Evolutionary conservation across 345 rosid species (phyloP), one percentile per base, ranked within the genome.

Genomic region (Acer saccharum): DNA sequence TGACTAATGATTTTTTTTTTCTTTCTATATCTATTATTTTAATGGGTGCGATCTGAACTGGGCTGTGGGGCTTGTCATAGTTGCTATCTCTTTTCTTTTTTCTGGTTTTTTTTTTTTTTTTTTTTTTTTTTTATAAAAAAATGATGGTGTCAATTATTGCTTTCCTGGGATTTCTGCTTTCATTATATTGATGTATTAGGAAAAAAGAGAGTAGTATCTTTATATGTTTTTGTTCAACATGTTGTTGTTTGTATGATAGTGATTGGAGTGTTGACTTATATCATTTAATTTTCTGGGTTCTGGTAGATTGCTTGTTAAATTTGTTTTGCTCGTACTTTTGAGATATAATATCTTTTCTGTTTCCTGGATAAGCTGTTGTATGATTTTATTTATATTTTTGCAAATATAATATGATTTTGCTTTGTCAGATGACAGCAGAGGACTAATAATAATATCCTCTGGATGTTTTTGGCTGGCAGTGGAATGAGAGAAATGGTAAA

Each of bases 21-120:
- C 5, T 32, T 32, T 32, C 39, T 32, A 1, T 65, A 68, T 75
- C 11, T 20, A 2, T 25, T 57, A 1, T 48, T 27, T 68, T 23
- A 18, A 16, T 9, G 60, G 10, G 41, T 68, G 55, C 46, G 78
- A 80, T 76, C 82, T 81, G 80, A 78, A 78, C 43, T 75, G 65
- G 71, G 72, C 46, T 69, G 32, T 80, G 75, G 73, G 80, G 76
- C 50, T 25, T 68, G 81, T 74, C 64, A 58, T 20, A 80, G 79
- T 39, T 76, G 9, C 29, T 64, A 32, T 48, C 18, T 27, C 17
- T 32, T 18, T 14, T n/a, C 17, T 50, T 52, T n/a, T 54, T 67
- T 41, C 32, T 12, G 50, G n/a, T 32, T 75, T 6, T 52, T 29
- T 52, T 52, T 2, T 23, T 50, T 52, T n/a, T 54, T 67, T 41